Evolutionary conservation across 139 green algal species (phyloP).

Genomic region (Raphidocelis subcapitata): DNA sequence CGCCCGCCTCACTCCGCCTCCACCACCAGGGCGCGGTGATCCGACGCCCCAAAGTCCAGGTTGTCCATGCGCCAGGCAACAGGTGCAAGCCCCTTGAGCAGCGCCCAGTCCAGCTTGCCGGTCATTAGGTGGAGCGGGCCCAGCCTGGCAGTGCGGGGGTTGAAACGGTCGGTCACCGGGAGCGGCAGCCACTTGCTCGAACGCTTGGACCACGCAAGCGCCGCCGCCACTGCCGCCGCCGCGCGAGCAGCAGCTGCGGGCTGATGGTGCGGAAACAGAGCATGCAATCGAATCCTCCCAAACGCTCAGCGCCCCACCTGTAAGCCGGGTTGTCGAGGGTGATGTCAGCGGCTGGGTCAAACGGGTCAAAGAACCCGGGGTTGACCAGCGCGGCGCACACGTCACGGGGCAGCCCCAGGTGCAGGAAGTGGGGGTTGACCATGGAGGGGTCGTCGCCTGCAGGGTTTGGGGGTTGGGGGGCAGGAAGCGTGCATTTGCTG

Average conservation of each 20-base stretch:
- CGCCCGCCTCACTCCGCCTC: constrained; percentile 36
- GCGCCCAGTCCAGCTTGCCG: constrained; percentile 83
- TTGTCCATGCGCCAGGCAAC: constrained; percentile 63
- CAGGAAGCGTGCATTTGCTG: background rate
- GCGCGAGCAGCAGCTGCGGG: too few relatives aligned
- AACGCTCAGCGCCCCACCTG: background rate
- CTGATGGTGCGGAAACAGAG: too few relatives aligned
- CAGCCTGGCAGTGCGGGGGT: background rate
- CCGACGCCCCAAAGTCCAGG: constrained; percentile 60
- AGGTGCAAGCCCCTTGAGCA: constrained; percentile 49
- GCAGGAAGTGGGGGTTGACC: constrained; percentile 52
- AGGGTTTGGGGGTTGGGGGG: background rate
- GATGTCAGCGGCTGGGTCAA: constrained; percentile 42
- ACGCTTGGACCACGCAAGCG: too few relatives aligned
- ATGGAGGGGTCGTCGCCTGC: constrained; percentile 4
- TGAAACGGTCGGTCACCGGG: too few relatives aligned
- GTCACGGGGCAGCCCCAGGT: constrained; percentile 49
- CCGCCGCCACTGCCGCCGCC: too few relatives aligned
- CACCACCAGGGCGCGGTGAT: constrained; percentile 82
- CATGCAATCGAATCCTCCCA: too few relatives aligned
- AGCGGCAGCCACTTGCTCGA: constrained; percentile 31
- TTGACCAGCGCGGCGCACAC: constrained; percentile 63
- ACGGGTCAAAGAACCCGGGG: constrained; percentile 75
- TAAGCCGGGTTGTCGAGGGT: constrained; percentile 79
- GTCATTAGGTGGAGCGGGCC: constrained; percentile 1